These are phyloP conservation scores for Parmelia sp. DNA, from an alignment of 495 filamentous ascomycete genomes.

Conservation along the genomic window DNA sequence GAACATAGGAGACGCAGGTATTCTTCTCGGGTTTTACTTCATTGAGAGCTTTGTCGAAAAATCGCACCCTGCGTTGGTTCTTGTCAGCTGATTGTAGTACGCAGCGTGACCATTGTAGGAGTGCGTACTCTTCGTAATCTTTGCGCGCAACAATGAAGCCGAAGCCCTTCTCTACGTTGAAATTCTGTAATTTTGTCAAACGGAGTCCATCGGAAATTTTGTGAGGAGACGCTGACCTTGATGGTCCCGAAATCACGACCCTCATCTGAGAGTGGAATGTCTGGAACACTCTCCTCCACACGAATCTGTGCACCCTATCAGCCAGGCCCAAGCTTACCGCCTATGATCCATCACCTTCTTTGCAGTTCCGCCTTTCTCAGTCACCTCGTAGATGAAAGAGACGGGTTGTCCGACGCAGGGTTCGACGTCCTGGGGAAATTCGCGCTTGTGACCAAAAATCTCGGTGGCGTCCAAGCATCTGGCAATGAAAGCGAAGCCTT, in stretches of 20 bases:
- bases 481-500: constrained; percentile 18
- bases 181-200: not conserved
- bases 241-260: constrained; percentile 17
- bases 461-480: constrained; percentile 2
- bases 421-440: constrained; percentile 8
- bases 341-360: constrained; percentile 6
- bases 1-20: constrained; percentile 11
- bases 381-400: constrained; percentile 11
- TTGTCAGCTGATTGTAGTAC: not conserved
- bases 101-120: not conserved
- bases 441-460: constrained; percentile 18
- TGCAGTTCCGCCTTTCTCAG: constrained; percentile 18
- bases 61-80: not conserved
- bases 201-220: too few relatives aligned
- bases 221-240: not conserved
- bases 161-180: constrained; percentile 9
- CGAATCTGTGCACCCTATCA: not conserved
- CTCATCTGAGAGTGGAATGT: constrained; percentile 9
- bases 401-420: constrained; percentile 18
- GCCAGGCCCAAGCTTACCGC: not conserved
- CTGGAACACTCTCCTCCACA: constrained; percentile 16
- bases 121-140: not conserved
- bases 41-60: constrained; percentile 12
- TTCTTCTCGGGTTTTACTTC: constrained; percentile 2
- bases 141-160: constrained; percentile 6